Percentiles rank a stretch among this genome's conserved stretches.
phyloP scores from a whole-genome alignment of 176 grass and related monocot genomes.

The Leersia perrieri region DNA sequence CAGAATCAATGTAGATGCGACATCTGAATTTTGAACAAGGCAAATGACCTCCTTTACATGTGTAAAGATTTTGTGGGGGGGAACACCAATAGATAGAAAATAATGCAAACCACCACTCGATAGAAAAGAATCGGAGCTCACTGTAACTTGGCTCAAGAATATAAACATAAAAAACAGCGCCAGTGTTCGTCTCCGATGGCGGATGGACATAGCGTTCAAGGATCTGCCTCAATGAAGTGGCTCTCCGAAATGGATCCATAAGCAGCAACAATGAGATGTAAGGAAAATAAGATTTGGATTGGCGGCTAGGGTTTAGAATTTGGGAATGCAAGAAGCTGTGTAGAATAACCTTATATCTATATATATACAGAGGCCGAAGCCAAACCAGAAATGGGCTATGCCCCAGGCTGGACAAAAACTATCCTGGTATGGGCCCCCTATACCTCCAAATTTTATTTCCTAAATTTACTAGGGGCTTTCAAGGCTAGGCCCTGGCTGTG shows the following conservation, averaged over 20 bases:
- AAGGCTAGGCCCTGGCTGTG: background rate
- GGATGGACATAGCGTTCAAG: background rate
- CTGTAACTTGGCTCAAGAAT: background rate
- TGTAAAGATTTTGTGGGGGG: background rate
- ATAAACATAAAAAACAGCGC: background rate
- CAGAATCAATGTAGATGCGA: constrained; percentile 6
- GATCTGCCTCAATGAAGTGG: background rate
- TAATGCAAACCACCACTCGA: background rate
- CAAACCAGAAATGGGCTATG: background rate
- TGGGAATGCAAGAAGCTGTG: background rate
- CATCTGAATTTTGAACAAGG: background rate
- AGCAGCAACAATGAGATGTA: background rate
- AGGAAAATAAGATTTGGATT: background rate
- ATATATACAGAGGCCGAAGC: background rate
- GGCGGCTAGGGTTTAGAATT: constrained; percentile 23
- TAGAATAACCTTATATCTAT: constrained; percentile 15
- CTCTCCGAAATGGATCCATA: constrained; percentile 4
- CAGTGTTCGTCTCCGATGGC: background rate
- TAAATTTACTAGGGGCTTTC: background rate
- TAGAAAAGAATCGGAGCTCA: background rate
- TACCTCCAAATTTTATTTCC: background rate
- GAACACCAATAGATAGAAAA: background rate
- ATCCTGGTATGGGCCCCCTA: background rate
- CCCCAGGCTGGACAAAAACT: background rate
- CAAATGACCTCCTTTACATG: background rate